Evolutionary conservation across 2,329 filamentous ascomycete species (phyloP).

Genomic region (Xylariaceae sp.): DNA sequence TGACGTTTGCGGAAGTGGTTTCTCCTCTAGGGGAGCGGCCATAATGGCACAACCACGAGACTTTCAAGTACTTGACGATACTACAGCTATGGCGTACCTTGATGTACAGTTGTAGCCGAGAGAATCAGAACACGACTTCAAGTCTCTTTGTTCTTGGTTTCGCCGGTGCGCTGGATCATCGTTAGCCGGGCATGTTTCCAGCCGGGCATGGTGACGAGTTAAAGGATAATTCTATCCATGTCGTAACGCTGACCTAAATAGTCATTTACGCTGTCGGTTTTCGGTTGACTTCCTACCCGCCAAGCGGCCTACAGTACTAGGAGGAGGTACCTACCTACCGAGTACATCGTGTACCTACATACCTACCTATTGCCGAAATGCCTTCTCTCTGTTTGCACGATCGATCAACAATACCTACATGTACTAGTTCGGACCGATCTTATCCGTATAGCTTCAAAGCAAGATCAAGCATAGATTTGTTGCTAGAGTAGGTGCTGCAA

Average conservation of each 20-base stretch:
- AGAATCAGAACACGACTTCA: too few species aligned
- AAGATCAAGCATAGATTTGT: too few species aligned
- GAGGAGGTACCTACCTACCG: too few species aligned
- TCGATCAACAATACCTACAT: too few species aligned
- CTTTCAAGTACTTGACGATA: background rate
- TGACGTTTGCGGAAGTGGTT: conserved; percentile 3
- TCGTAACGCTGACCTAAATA: background rate
- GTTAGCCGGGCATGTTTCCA: background rate
- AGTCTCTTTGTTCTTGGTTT: background rate
- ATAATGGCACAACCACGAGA: background rate
- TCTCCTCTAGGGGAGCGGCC: conserved; percentile 5
- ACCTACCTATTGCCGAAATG: too few species aligned
- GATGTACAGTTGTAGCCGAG: background rate
- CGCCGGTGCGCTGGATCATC: background rate
- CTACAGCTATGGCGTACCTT: background rate
- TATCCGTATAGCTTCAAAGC: too few species aligned
- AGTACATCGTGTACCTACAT: too few species aligned
- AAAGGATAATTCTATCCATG: background rate
- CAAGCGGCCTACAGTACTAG: too few species aligned
- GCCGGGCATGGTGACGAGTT: background rate
- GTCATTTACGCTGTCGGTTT: background rate
- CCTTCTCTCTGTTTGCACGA: too few species aligned
- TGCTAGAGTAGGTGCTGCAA: too few species aligned
- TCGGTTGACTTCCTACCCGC: too few species aligned
- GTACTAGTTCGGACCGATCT: too few species aligned